Percentiles rank a stretch among this genome's conserved stretches.
Evolutionary conservation across 169 alveolate genomes (phyloP).

Genomic region (Babesia gibsoni): DNA sequence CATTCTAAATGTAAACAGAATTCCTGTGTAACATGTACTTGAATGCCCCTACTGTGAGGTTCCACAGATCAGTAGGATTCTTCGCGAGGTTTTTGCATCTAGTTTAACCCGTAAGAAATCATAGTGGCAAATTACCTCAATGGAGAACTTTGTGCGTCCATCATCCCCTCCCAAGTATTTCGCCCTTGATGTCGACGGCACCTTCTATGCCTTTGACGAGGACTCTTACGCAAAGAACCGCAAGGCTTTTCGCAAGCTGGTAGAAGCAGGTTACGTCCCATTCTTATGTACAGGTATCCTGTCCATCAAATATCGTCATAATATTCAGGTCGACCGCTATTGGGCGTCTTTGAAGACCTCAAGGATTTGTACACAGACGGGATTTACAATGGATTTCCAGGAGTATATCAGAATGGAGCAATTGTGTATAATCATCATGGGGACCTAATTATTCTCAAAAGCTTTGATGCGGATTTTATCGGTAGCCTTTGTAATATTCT

Average conservation of each 20-base stretch:
- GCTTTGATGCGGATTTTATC: neutral
- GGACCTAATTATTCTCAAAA: neutral
- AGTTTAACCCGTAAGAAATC: too few relatives aligned
- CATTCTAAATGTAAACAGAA: too few relatives aligned
- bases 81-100: too few relatives aligned
- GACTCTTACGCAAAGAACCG: neutral
- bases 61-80: too few relatives aligned
- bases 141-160: too few relatives aligned
- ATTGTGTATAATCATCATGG: conserved; percentile 25
- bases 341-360: neutral
- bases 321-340: neutral
- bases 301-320: neutral
- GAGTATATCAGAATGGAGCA: conserved; percentile 37
- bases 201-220: conserved; percentile 30
- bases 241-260: conserved; percentile 8
- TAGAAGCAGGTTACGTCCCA: conserved; percentile 1
- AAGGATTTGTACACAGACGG: neutral
- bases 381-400: conserved; percentile 31
- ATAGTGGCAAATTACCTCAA: too few relatives aligned
- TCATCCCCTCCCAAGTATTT: conserved; percentile 28
- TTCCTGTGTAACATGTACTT: too few relatives aligned
- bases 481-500: neutral
- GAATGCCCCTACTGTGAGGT: too few relatives aligned
- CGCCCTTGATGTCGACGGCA: conserved; percentile 50
- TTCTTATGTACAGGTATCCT: conserved; percentile 48